Base-by-base conservation (phyloP, 805 yeast species). In the Wickerhamiella hasegawae region DNA sequence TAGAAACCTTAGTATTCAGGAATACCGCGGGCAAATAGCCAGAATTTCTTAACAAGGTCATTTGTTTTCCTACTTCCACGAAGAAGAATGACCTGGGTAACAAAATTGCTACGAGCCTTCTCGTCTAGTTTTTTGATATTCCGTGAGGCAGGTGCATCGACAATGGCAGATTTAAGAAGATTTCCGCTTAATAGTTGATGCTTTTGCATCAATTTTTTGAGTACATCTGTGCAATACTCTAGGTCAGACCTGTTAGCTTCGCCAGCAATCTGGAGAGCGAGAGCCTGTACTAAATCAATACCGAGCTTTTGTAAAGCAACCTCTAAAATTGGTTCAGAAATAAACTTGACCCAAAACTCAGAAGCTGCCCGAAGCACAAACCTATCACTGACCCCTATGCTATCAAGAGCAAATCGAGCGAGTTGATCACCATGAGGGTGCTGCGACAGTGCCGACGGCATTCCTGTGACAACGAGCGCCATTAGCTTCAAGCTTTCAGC, bases 301-400 rank as follows among this genome's bases (percentile, higher is more conserved):
- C 61, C 46, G 58, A 49, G 27, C 42, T 50, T 30, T 37, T 41
- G 41, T 53, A 55, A 19, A 49, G 40, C 41, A 44, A 26, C 44
- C 39, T 40, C 15, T 18, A 38, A 23, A 18, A 11, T 31, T 5
- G 31, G 21, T 14, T 31, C 26, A 4, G 42, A 47, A 5, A 73
- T 46, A 5, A 73, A 44, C 21, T 53, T 52, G 3, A 56, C 56
- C 83, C 84, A 76, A 43, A 77, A 73, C 32, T 59, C 55, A 34
- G 65, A 61, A 0, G 68, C 55, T 1, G 76, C 59, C 40, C 68
- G 66, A 18, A 76, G 47, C 1, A 74, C 65, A 41, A 71, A 67
- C 22, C 71, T 55, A 47, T 77, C 83, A n/a, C 58, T 56, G 0
- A 69, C 60, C 4, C 45, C 41, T 18, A 74, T 52, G 3, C 65